Percentiles rank a stretch among this genome's conserved stretches.
Conservation (phyloP, 2,329 filamentous ascomycete genomes). For the Xylaria sp. region DNA sequence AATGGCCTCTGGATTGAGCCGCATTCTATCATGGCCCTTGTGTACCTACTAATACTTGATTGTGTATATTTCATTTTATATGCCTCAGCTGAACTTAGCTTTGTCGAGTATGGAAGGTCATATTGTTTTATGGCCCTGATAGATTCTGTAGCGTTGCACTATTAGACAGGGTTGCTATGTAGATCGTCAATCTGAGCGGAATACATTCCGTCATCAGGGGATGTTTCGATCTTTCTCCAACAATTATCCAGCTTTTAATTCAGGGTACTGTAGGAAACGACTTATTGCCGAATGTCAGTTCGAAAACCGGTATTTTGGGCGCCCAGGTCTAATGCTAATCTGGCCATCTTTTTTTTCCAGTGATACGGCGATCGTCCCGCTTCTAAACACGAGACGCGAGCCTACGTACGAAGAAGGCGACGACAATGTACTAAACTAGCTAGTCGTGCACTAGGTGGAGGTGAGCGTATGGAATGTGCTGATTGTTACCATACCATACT, state of each 20-base stretch:
- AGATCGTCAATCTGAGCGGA: constrained; percentile 27
- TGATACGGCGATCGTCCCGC: background rate
- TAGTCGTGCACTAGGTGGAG: background rate
- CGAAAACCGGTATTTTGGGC: too few relatives aligned
- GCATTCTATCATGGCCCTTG: background rate
- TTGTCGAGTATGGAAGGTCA: constrained; percentile 22
- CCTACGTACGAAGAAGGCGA: background rate
- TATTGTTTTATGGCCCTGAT: background rate
- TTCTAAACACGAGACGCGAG: background rate
- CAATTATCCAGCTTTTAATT: background rate
- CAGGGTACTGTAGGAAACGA: background rate
- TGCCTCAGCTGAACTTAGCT: background rate
- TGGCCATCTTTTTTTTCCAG: background rate
- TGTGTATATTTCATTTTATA: background rate
- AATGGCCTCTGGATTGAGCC: constrained; percentile 10
- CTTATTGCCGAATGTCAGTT: background rate
- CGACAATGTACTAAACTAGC: background rate
- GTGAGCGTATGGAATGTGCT: background rate
- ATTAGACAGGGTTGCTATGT: constrained; percentile 10
- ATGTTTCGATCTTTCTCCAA: background rate
- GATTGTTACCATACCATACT: background rate
- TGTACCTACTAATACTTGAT: background rate
- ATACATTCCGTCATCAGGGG: constrained; percentile 18
- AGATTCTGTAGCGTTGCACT: constrained; percentile 3
- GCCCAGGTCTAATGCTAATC: background rate